Conservation (phyloP, 345 rosid species). For the Populus davidiana region DNA sequence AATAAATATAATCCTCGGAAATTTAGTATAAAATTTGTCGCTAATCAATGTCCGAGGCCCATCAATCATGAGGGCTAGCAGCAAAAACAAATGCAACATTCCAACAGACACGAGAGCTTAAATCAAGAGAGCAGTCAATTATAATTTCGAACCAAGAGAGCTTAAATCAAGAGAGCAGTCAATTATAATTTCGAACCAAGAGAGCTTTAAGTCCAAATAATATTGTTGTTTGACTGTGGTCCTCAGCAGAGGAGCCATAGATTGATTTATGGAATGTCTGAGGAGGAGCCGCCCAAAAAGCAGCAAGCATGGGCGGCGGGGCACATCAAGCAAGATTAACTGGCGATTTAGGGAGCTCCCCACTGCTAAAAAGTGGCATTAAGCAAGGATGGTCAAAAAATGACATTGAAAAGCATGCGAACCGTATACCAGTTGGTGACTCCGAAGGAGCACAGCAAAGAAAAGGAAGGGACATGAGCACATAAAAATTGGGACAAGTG, state of each 20-base stretch:
- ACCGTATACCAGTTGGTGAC: not conserved
- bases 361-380: not conserved
- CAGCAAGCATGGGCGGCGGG: slow-evolving; percentile 27
- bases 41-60: slow-evolving; percentile 23
- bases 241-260: not conserved
- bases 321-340: not conserved
- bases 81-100: not conserved
- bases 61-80: slow-evolving; percentile 24
- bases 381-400: not conserved
- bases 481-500: slow-evolving; percentile 32
- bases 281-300: slow-evolving; percentile 24
- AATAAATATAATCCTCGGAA: slow-evolving; percentile 10
- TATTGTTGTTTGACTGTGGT: not conserved
- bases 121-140: not conserved
- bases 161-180: not conserved
- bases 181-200: not conserved
- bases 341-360: not conserved
- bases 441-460: not conserved
- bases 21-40: slow-evolving; percentile 1
- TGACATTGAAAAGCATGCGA: no score
- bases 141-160: not conserved
- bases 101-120: not conserved
- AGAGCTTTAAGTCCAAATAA: not conserved
- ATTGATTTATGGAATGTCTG: slow-evolving; percentile 11
- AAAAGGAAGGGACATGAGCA: slow-evolving; percentile 1